These are phyloP conservation scores for Mycena polygramma DNA, from an alignment of 768 basidiomycete species.

Conservation along the genomic window DNA sequence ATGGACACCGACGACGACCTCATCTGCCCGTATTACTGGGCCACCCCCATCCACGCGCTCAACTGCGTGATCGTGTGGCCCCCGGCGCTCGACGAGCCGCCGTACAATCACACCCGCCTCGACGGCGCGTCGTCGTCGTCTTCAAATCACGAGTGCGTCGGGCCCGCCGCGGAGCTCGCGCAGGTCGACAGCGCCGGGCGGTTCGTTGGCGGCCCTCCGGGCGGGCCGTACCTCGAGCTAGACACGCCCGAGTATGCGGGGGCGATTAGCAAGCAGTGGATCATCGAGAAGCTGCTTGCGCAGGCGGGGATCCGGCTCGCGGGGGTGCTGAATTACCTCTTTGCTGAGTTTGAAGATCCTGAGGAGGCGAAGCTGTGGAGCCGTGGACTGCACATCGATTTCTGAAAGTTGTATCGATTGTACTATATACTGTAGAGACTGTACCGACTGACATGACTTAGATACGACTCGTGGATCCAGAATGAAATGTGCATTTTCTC, in stretches of 20 bases:
- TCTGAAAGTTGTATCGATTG: conserved; percentile 1
- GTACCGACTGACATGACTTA: neutral
- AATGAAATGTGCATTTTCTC: neutral
- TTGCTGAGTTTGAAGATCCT: conserved; percentile 53
- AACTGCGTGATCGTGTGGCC: conserved; percentile 92
- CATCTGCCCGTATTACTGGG: conserved; percentile 87
- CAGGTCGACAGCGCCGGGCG: conserved; percentile 33
- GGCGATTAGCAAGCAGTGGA: conserved; percentile 70
- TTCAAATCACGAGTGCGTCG: neutral
- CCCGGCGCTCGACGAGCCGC: conserved; percentile 68
- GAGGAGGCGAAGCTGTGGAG: conserved; percentile 32
- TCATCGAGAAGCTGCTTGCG: conserved; percentile 86
- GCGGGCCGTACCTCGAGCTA: conserved; percentile 69
- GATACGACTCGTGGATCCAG: neutral
- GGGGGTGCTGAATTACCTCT: conserved; percentile 83
- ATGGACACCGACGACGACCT: conserved; percentile 62
- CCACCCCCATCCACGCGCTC: conserved; percentile 75
- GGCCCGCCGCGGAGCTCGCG: conserved; percentile 27
- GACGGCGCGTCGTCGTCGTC: conserved; percentile 26
- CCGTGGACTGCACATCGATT: conserved; percentile 19
- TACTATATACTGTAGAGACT: neutral
- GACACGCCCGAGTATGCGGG: conserved; percentile 87
- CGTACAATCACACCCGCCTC: conserved; percentile 47
- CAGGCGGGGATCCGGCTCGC: conserved; percentile 90
- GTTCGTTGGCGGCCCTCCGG: conserved; percentile 19